Percentiles rank a stretch among this genome's conserved stretches.
Conservation (phyloP, 495 filamentous ascomycete species). For the Delitschia confertaspora region DNA sequence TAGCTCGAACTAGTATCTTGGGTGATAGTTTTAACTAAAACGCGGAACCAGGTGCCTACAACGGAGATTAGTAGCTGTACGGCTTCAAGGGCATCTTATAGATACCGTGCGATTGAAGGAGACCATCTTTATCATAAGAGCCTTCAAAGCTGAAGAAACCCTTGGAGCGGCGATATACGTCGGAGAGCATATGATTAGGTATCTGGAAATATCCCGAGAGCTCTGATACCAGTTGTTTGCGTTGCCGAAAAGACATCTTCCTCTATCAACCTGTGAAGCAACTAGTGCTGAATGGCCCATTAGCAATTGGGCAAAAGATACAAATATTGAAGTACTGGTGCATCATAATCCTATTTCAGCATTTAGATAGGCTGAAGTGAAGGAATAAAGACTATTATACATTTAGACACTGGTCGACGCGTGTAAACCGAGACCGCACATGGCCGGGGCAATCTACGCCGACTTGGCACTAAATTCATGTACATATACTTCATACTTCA, state of each 20-base stretch:
- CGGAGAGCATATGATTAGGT: not conserved
- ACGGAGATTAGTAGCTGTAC: not conserved
- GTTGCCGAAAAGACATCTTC: not conserved
- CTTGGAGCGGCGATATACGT: not conserved
- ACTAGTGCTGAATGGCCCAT: not conserved
- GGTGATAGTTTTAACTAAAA: not conserved
- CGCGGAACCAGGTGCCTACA: not conserved
- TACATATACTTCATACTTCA: too few relatives aligned
- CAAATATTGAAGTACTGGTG: not conserved
- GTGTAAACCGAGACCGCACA: too few relatives aligned
- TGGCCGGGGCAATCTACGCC: too few relatives aligned
- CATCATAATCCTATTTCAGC: not conserved
- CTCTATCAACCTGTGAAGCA: not conserved
- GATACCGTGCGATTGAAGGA: not conserved
- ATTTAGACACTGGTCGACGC: not conserved
- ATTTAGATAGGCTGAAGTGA: not conserved
- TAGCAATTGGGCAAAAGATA: not conserved
- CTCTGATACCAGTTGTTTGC: not conserved
- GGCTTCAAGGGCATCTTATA: not conserved
- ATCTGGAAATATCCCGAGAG: not conserved
- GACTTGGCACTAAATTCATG: too few relatives aligned
- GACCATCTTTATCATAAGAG: not conserved
- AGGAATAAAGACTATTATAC: not conserved
- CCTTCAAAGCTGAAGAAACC: not conserved
- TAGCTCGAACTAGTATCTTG: conserved; percentile 2